Percentiles rank a stretch among this genome's conserved stretches.
phyloP scores from a whole-genome alignment of 2,329 filamentous ascomycete genomes.

The Monosporascus ibericus region DNA sequence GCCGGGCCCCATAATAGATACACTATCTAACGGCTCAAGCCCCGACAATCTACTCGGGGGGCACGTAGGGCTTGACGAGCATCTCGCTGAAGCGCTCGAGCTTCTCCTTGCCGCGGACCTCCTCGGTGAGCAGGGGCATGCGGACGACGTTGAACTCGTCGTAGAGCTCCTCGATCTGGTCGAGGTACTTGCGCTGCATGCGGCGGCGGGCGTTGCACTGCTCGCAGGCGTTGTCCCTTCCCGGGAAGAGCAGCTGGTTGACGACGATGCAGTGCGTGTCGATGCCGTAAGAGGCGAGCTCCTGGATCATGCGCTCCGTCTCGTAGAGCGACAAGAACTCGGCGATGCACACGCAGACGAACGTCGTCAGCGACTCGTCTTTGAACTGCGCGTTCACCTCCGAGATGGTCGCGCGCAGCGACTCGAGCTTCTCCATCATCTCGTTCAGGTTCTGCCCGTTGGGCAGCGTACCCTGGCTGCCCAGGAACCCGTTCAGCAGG shows the following conservation, averaged over 20 bases:
- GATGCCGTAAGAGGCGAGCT: constrained; percentile 86
- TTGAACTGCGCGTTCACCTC: constrained; percentile 99
- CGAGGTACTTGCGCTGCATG: constrained; percentile 99
- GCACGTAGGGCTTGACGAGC: constrained; percentile 70
- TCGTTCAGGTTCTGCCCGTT: constrained; percentile 92
- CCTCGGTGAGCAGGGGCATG: constrained; percentile 93
- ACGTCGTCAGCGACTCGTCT: constrained; percentile 89
- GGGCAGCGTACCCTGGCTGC: constrained; percentile 66
- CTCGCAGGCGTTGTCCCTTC: constrained; percentile 76
- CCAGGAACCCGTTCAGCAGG: constrained; percentile 89
- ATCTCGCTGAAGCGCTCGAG: constrained; percentile 86
- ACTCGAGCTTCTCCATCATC: constrained; percentile 91
- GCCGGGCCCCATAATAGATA: too few species aligned
- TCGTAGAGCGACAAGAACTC: constrained; percentile 97
- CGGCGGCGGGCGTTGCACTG: constrained; percentile 92
- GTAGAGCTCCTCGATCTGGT: constrained; percentile 97
- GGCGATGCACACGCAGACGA: constrained; percentile 96
- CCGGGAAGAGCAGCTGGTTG: constrained; percentile 94
- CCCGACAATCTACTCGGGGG: constrained; percentile 40
- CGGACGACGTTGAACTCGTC: constrained; percentile 99
- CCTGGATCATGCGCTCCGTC: constrained; percentile 99
- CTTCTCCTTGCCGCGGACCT: constrained; percentile 91
- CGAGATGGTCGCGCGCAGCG: constrained; percentile 82
- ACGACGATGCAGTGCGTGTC: constrained; percentile 97
- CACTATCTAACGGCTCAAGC: too few species aligned